Evolutionary conservation across 805 yeast species (phyloP).

Genomic region (Ogataea methylovora): DNA sequence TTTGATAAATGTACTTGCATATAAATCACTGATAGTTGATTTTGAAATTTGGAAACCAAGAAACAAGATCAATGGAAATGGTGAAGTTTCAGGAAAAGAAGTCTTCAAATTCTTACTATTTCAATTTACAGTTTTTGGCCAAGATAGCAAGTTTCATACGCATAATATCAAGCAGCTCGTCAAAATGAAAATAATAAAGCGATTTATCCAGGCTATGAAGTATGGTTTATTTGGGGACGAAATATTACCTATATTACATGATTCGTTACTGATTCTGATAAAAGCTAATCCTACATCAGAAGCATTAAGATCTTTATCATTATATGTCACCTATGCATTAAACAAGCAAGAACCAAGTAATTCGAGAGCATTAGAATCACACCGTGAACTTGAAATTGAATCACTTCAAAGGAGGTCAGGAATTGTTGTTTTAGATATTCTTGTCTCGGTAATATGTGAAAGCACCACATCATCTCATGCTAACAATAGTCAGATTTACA

Average conservation of each 20-base stretch:
- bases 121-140: constrained; percentile 50
- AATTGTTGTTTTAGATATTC: constrained; percentile 26
- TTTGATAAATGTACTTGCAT: constrained; percentile 48
- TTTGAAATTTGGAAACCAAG: constrained; percentile 48
- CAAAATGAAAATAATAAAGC: constrained; percentile 38
- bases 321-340: constrained; percentile 43
- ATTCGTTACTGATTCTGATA: constrained; percentile 32
- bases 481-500: too few relatives aligned
- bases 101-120: constrained; percentile 45
- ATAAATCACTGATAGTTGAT: constrained; percentile 52
- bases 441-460: constrained; percentile 35
- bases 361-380: background rate
- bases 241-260: constrained; percentile 28
- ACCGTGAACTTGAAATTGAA: background rate
- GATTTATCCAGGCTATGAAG: constrained; percentile 44
- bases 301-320: constrained; percentile 42
- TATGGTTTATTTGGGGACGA: constrained; percentile 29
- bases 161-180: constrained; percentile 47
- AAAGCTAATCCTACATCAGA: constrained; percentile 47
- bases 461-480: constrained; percentile 16
- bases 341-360: constrained; percentile 20
- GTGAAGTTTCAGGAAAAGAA: constrained; percentile 22
- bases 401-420: constrained; percentile 22
- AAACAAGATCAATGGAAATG: constrained; percentile 6
- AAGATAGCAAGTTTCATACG: constrained; percentile 40